Percentiles rank a stretch among this genome's conserved stretches.
These are phyloP conservation scores for Vaccinium darrowii DNA, from an alignment of 148 eudicot species.

Conservation along the genomic window DNA sequence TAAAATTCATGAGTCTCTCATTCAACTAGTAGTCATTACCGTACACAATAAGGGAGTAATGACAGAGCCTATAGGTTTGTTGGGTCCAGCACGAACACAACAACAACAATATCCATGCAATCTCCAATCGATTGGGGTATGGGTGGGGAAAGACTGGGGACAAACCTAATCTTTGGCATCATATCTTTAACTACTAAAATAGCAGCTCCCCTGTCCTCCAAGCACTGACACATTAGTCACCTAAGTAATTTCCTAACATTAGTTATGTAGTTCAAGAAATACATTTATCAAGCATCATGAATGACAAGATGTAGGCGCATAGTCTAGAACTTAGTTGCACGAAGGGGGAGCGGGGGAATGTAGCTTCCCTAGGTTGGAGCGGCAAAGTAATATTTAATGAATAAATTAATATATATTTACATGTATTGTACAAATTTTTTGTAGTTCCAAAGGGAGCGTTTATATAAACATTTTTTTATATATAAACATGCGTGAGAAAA, in stretches of 20 bases:
- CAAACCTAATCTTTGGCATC: not conserved
- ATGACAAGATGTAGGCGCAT: too few relatives aligned
- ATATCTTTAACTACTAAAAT: not conserved
- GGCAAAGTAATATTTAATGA: too few relatives aligned
- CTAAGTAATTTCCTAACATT: not conserved
- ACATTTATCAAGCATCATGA: too few relatives aligned
- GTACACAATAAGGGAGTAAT: not conserved
- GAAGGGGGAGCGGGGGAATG: too few relatives aligned
- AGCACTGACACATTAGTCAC: not conserved
- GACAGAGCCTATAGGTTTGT: not conserved
- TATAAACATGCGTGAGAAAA: too few relatives aligned
- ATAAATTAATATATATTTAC: too few relatives aligned
- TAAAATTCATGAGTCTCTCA: not conserved
- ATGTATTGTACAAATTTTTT: too few relatives aligned
- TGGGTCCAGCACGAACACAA: not conserved
- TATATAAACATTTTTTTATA: too few relatives aligned
- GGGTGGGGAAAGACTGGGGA: not conserved
- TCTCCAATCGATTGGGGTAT: not conserved
- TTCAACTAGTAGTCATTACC: not conserved
- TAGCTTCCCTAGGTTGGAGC: too few relatives aligned
- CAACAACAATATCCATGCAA: not conserved
- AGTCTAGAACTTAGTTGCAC: too few relatives aligned
- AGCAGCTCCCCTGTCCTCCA: not conserved
- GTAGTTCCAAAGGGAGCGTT: too few relatives aligned
- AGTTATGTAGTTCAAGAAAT: not conserved